Evolutionary conservation across 768 basidiomycete genomes (phyloP), one percentile per base, ranked within the genome.

Genomic region (Clitopilus passeckerianus): DNA sequence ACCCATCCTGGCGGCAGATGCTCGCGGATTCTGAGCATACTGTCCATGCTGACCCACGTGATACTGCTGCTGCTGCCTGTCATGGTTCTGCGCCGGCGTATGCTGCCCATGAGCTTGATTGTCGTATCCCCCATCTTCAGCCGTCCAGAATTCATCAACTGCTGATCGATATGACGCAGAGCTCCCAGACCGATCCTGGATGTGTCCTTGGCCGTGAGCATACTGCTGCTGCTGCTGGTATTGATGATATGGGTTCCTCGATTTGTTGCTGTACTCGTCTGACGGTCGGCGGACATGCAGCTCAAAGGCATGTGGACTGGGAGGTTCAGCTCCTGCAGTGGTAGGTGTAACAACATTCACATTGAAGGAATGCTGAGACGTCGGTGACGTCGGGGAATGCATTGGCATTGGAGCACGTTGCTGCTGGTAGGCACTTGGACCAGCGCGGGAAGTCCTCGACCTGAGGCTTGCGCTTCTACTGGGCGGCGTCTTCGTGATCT

Each of bases 91-190:
- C 22, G 46, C 46, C 46, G 10, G 10, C 37, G 10, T 41, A 41
- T 41, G n/a, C 37, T 18, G 15, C n/a, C 20, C 46, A 50, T 22
- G 46, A 12, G 16, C 20, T 5, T 10, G 46, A n/a, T 22, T 50
- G 10, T 50, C 46, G 5, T 18, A 50, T 18, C 15, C 34, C 33
- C 56, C 63, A 23, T 66, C 62, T 16, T 68, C 77, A 15, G 68
- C 70, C n/a, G 67, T 63, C 67, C 70, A 77, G 50, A 71, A 77
- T 4, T 75, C 79, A 30, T 81, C 80, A 15, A 68, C 70, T n/a
- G 75, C 80, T 37, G 81, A 79, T 37, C 72, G 71, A 64, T 71
- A 80, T 57, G 79, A 77, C 15, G 75, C 73, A 35, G 73, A 71
- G 57, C 76, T 81, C 16, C 69, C 70, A 23, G 78, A 70, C 41